Percentiles rank a stretch among this genome's conserved stretches.
These are phyloP conservation scores for Candida morakotiae DNA, from an alignment of 805 yeast genomes.

Conservation along the genomic window DNA sequence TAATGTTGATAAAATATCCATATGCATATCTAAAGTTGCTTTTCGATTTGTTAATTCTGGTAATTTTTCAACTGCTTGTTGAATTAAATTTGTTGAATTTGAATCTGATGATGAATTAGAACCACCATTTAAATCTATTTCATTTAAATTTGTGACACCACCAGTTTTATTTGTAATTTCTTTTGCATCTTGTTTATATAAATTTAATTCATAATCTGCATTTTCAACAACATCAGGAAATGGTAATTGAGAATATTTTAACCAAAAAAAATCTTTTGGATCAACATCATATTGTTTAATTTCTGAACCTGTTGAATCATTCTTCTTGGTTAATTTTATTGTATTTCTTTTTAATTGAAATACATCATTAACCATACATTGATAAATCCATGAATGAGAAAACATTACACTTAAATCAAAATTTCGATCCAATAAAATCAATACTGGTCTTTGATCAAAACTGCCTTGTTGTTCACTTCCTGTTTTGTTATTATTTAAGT, in stretches of 20 bases:
- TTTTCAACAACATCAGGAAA: slow-evolving; percentile 99
- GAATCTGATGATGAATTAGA: too few species aligned
- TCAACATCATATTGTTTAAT: slow-evolving; percentile 78
- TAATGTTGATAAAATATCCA: slow-evolving; percentile 86
- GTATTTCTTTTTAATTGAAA: slow-evolving; percentile 80
- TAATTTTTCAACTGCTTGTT: slow-evolving; percentile 83
- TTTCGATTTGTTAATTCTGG: slow-evolving; percentile 92
- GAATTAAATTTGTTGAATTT: slow-evolving; percentile 63
- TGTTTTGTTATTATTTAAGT: slow-evolving; percentile 68
- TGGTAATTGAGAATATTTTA: slow-evolving; percentile 75
- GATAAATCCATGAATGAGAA: slow-evolving; percentile 96
- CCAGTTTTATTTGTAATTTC: slow-evolving; percentile 79
- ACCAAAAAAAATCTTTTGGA: slow-evolving; percentile 93
- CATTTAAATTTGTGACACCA: slow-evolving; percentile 67
- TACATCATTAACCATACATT: slow-evolving; percentile 92
- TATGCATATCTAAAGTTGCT: slow-evolving; percentile 88
- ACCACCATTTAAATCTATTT: slow-evolving; percentile 64
- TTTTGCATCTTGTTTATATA: slow-evolving; percentile 83
- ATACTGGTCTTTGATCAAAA: slow-evolving; percentile 60
- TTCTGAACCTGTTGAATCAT: slow-evolving; percentile 23
- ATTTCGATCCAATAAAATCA: slow-evolving; percentile 81
- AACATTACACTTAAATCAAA: slow-evolving; percentile 91
- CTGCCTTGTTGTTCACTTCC: slow-evolving; percentile 18
- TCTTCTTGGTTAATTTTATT: slow-evolving; percentile 50
- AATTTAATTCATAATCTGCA: slow-evolving; percentile 77